phyloP scores from a whole-genome alignment of 1,284 basidiomycete genomes.

The Trichosporon ovoides region DNA sequence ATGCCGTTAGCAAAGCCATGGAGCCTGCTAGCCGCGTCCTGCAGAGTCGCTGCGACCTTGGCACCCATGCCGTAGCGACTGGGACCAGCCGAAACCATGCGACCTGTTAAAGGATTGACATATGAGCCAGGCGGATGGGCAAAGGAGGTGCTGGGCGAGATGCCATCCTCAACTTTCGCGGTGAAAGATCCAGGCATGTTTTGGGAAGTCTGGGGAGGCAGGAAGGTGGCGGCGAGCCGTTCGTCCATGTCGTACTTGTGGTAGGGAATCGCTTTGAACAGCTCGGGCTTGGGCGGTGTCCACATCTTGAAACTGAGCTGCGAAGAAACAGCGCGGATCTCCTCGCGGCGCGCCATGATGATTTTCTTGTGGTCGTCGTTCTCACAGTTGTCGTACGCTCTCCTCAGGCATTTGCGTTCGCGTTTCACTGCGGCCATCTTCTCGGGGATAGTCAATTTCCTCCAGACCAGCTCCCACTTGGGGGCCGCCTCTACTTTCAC shows the following conservation, averaged over 20 bases:
- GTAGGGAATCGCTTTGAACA: not conserved
- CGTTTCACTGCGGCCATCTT: not conserved
- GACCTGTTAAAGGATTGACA: no score
- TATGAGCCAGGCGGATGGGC: no score
- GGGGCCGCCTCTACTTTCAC: not conserved
- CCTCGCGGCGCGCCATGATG: not conserved
- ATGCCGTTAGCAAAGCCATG: not conserved
- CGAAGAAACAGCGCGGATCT: not conserved
- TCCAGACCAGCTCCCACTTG: not conserved
- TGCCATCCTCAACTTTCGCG: no score
- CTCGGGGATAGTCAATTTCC: constrained; percentile 11
- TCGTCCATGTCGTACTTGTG: constrained; percentile 1
- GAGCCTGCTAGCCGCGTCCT: not conserved
- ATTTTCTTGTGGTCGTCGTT: not conserved
- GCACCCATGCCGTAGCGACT: not conserved
- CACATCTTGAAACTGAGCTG: not conserved
- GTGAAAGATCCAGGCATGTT: no score
- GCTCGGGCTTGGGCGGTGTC: not conserved
- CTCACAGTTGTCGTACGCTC: not conserved
- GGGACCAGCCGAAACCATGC: no score
- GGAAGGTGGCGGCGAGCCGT: not conserved
- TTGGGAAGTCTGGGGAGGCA: not conserved
- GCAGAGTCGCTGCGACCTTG: not conserved
- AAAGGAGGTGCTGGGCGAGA: no score
- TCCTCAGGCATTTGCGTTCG: constrained; percentile 5